Evolutionary conservation across 2,329 filamentous ascomycete genomes (phyloP).

Genomic region (Exophiala sp.): DNA sequence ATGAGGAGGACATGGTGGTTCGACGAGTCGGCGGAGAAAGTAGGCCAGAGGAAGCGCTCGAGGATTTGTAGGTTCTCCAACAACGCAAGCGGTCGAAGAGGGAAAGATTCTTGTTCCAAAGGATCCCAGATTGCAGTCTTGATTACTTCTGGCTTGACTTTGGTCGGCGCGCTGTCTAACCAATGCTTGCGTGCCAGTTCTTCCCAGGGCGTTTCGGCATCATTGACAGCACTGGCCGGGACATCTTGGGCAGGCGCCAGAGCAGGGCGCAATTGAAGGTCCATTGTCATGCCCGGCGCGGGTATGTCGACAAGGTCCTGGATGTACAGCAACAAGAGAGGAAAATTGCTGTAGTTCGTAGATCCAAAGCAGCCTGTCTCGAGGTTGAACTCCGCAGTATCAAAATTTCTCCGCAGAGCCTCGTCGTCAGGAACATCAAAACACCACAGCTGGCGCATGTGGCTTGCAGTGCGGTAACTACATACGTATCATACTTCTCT

Average conservation of each 20-base stretch:
- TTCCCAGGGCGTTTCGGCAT: slow-evolving; percentile 45
- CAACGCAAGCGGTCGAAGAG: slow-evolving; percentile 67
- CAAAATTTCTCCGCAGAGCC: slow-evolving; percentile 6
- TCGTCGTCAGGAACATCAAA: too few relatives aligned
- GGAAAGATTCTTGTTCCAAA: slow-evolving; percentile 74
- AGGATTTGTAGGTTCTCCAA: slow-evolving; percentile 87
- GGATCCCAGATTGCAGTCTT: slow-evolving; percentile 86
- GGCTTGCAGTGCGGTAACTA: too few relatives aligned
- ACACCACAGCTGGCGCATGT: too few relatives aligned
- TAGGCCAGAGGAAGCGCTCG: slow-evolving; percentile 94
- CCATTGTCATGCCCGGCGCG: slow-evolving; percentile 10
- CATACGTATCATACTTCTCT: too few relatives aligned
- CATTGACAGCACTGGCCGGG: slow-evolving; percentile 29
- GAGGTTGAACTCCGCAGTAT: slow-evolving; percentile 3
- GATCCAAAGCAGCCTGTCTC: neutral
- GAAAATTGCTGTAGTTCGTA: slow-evolving; percentile 5
- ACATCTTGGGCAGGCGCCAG: slow-evolving; percentile 54
- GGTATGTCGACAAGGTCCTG: neutral
- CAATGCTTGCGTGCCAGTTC: slow-evolving; percentile 77
- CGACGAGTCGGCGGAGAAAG: slow-evolving; percentile 78
- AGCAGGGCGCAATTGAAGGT: slow-evolving; percentile 40
- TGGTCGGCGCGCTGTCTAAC: slow-evolving; percentile 53
- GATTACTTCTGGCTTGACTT: slow-evolving; percentile 75
- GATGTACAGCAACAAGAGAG: neutral
- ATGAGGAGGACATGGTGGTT: slow-evolving; percentile 88